These are phyloP conservation scores for Talaromyces adpressus DNA, from an alignment of 495 filamentous ascomycete species.

Conservation along the genomic window DNA sequence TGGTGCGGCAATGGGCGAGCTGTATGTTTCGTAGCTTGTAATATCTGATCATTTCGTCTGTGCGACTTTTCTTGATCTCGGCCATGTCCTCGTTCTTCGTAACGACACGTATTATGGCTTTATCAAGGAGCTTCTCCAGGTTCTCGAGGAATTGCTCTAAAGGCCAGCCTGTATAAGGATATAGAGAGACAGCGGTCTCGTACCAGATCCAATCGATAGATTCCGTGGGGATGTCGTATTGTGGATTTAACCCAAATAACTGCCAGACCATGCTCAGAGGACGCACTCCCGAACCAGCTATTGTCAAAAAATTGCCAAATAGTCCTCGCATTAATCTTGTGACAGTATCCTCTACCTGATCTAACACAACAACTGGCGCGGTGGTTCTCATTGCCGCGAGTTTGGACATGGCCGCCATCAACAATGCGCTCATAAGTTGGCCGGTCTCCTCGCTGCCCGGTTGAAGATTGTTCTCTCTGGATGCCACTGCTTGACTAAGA, in stretches of 20 bases:
- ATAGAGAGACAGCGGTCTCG: constrained; percentile 18
- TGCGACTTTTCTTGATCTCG: constrained; percentile 10
- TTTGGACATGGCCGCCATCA: constrained; percentile 21
- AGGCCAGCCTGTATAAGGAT: constrained; percentile 22
- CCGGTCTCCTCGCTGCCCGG: constrained; percentile 5
- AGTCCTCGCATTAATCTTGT: constrained; percentile 22
- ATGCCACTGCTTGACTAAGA: constrained; percentile 8
- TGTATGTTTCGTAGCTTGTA: constrained; percentile 21
- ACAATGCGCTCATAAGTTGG: constrained; percentile 7
- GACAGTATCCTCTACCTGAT: constrained; percentile 17
- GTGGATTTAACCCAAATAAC: constrained; percentile 15
- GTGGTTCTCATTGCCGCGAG: constrained; percentile 20
- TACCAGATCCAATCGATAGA: constrained; percentile 19
- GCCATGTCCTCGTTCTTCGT: constrained; percentile 16
- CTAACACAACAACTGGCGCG: constrained; percentile 7
- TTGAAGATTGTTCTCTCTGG: constrained; percentile 6
- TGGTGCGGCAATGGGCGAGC: constrained; percentile 17
- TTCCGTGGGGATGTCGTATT: constrained; percentile 15
- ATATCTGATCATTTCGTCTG: constrained; percentile 13
- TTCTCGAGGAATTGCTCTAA: constrained; percentile 15
- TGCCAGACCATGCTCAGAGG: constrained; percentile 24
- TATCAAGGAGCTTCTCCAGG: constrained; percentile 19
- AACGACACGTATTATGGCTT: constrained; percentile 15
- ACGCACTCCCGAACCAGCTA: constrained; percentile 19
- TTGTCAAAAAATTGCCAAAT: constrained; percentile 22